Evolutionary conservation across 345 rosid genomes (phyloP).

Genomic region (Sisymbrium irio): DNA sequence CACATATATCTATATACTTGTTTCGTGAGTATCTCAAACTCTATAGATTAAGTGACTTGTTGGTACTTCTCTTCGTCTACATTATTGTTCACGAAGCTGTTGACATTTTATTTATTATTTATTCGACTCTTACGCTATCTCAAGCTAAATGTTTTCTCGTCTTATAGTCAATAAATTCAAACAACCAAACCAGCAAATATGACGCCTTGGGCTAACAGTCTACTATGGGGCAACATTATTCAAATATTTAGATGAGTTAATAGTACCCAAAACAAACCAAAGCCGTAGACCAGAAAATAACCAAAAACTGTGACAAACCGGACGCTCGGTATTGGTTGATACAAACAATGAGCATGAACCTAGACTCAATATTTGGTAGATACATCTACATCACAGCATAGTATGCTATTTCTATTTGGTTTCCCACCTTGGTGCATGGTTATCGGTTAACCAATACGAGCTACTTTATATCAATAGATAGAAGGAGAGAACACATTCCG

Average conservation of each 20-base stretch:
- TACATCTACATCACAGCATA: not conserved
- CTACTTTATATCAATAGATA: not conserved
- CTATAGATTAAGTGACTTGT: not conserved
- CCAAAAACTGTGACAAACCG: not conserved
- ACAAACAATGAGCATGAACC: not conserved
- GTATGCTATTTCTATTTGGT: not conserved
- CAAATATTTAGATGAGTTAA: not conserved
- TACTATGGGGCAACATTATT: not conserved
- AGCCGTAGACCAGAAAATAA: not conserved
- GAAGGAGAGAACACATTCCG: not conserved
- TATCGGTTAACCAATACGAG: not conserved
- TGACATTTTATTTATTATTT: not conserved
- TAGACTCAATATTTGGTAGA: not conserved
- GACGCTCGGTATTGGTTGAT: not conserved
- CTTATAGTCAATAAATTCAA: not conserved
- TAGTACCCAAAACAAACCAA: not conserved
- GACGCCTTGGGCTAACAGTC: not conserved
- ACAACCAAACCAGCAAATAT: not conserved
- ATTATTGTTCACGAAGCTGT: not conserved
- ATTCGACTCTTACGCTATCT: not conserved
- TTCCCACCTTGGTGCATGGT: too few species aligned
- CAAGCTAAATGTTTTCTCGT: not conserved
- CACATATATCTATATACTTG: not conserved
- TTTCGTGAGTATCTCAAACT: slow-evolving; percentile 5
- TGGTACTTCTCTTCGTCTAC: not conserved